Percentiles rank a stretch among this genome's conserved stretches.
phyloP scores from a whole-genome alignment of 768 basidiomycete species.

The Pleurotus platypus region DNA sequence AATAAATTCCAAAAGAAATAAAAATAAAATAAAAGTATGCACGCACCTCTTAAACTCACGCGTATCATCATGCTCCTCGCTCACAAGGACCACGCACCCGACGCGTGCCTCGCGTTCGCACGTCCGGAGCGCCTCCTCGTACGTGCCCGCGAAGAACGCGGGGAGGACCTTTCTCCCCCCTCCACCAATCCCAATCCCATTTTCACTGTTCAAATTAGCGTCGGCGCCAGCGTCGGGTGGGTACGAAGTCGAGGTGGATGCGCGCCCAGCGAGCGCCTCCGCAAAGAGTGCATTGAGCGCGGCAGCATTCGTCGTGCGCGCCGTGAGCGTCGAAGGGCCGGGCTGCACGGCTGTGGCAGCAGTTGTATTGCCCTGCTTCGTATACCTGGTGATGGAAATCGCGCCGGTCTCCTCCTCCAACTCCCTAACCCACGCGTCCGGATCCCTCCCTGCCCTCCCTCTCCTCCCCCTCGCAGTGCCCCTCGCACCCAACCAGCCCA shows the following conservation, averaged over 20 bases:
- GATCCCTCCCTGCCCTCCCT: conserved; percentile 31
- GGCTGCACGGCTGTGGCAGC: too few species aligned
- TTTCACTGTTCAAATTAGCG: too few species aligned
- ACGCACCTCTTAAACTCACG: conserved; percentile 77
- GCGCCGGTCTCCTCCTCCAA: conserved; percentile 87
- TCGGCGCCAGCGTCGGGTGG: too few species aligned
- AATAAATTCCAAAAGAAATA: too few species aligned
- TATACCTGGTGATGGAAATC: conserved; percentile 39
- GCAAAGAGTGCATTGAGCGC: conserved; percentile 29
- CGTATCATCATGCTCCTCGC: conserved; percentile 88
- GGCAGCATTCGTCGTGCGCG: conserved; percentile 25
- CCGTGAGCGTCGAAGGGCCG: too few species aligned
- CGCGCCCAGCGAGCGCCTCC: conserved; percentile 17
- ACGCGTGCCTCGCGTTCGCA: conserved; percentile 74
- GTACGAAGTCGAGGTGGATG: too few species aligned
- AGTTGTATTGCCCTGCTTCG: too few species aligned
- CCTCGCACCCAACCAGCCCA: too few species aligned
- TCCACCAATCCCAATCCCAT: conserved; percentile 9
- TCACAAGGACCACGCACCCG: conserved; percentile 79
- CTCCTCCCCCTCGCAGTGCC: too few species aligned
- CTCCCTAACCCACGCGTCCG: conserved; percentile 74
- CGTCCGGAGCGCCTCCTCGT: conserved; percentile 71
- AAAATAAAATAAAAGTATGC: conserved; percentile 11
- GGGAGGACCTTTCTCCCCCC: conserved; percentile 57
- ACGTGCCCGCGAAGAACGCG: conserved; percentile 76